phyloP scores from a whole-genome alignment of 2,329 filamentous ascomycete species.

The Fusarium chuoi region DNA sequence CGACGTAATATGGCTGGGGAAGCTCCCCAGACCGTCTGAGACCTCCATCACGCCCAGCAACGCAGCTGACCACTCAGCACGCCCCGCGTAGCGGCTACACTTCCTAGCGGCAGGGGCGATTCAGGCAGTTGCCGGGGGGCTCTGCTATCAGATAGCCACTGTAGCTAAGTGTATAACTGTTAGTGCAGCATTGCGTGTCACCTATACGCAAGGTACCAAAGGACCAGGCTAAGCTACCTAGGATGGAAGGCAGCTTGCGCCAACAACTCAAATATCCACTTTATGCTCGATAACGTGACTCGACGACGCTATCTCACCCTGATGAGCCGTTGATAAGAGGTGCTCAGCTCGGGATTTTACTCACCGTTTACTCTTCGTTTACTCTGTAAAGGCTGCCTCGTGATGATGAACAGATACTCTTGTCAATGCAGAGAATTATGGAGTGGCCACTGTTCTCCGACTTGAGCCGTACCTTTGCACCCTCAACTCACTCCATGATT shows the following conservation, averaged over 20 bases:
- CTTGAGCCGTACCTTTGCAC: background rate
- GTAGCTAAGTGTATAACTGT: background rate
- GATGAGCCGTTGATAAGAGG: slow-evolving; percentile 41
- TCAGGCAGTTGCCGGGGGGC: slow-evolving; percentile 32
- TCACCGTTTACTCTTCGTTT: background rate
- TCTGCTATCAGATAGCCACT: background rate
- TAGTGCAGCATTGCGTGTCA: slow-evolving; percentile 35
- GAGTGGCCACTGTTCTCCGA: background rate
- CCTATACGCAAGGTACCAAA: slow-evolving; percentile 23
- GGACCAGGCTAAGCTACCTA: background rate
- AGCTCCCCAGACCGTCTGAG: slow-evolving; percentile 39
- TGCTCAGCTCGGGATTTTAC: slow-evolving; percentile 20
- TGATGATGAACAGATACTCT: background rate
- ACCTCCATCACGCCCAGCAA: slow-evolving; percentile 30
- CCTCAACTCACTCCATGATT: background rate
- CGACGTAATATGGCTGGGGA: slow-evolving; percentile 46
- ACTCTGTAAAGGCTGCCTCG: background rate
- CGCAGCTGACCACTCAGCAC: slow-evolving; percentile 34
- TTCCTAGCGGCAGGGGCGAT: slow-evolving; percentile 38
- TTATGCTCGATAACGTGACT: slow-evolving; percentile 40
- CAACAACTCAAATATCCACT: slow-evolving; percentile 28
- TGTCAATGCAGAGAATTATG: background rate
- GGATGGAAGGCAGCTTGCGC: slow-evolving; percentile 21
- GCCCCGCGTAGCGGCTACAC: slow-evolving; percentile 37
- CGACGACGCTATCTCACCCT: slow-evolving; percentile 32